phyloP scores from a whole-genome alignment of 2,329 filamentous ascomycete species.

The Colletotrichum nymphaeae region DNA sequence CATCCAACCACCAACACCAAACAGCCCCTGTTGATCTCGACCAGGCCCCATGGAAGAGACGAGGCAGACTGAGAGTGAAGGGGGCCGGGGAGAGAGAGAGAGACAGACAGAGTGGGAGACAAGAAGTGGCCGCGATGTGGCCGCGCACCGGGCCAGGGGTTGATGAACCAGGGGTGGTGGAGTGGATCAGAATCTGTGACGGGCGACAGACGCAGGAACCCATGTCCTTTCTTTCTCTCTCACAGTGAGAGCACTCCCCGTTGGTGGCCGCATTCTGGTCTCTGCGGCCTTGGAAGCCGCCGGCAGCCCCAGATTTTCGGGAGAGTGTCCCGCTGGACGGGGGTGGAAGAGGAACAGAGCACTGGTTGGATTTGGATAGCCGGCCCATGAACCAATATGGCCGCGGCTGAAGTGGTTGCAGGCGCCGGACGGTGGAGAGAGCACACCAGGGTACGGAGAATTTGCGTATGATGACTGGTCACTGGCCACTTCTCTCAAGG shows the following conservation, averaged over 20 bases:
- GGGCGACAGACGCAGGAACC: constrained; percentile 10
- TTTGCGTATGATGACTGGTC: background rate
- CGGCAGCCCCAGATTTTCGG: constrained; percentile 20
- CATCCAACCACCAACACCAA: background rate
- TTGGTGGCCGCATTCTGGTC: background rate
- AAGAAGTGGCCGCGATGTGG: constrained; percentile 9
- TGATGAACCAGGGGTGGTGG: constrained; percentile 1
- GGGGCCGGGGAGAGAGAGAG: too few relatives aligned
- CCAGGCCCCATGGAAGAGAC: background rate
- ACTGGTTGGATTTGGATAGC: background rate
- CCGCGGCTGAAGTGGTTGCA: constrained; percentile 15
- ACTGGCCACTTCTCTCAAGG: background rate
- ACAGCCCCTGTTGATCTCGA: background rate
- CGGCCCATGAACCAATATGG: background rate
- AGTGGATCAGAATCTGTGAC: constrained; percentile 14
- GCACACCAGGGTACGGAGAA: background rate
- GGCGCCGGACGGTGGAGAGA: background rate
- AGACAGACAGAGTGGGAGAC: background rate
- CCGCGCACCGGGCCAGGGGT: constrained; percentile 12
- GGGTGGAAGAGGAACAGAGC: background rate
- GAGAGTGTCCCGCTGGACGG: constrained; percentile 10
- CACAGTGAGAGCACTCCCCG: too few relatives aligned
- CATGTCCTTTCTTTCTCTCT: background rate
- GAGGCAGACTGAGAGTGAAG: background rate
- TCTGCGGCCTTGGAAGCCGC: background rate